Base-by-base conservation (phyloP, 2,329 filamentous ascomycete genomes). In the Chrysoporthe cubensis region DNA sequence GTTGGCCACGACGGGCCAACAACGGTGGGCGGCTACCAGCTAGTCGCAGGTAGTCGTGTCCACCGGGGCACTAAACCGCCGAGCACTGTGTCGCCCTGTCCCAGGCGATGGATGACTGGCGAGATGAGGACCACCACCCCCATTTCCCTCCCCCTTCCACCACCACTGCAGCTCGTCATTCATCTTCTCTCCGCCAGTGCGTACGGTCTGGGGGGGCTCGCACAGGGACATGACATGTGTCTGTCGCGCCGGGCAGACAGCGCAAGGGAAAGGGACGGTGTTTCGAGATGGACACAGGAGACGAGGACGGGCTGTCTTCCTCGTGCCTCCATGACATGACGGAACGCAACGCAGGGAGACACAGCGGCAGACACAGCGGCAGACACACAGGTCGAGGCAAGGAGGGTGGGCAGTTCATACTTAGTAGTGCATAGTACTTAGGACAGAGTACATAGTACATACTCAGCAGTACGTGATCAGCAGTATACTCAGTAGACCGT, bases 221-320 rank as follows among this genome's bases (percentile, higher is more conserved):
- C 26, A 26, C 26, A 26, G 26, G 26, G 26, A 21, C 46, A 21
- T 18, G 21, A 26, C 18, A 50, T 5, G 21, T 26, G 21, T 26
- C 48, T 52, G 26, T 21, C 13, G 48, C 11, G 26, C 26, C 21
- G 26, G 21, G 26, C 48, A 26, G 16, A n/a, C n/a, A 52, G 48
- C 48, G 50, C 50, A 54, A 54, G 50, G 50, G 50, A 54, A 54
- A 54, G 50, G 50, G 50, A 54, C 50, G 13, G 32, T 32, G 50
- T 54, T 54, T 34, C 50, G 21, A 32, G 50, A 16, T 54, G 50
- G 26, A 54, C 5, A 54, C 50, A 54, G 6, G 14, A 14, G 48
- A 21, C 26, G 50, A 16, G 26, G 26, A 32, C 32, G 7, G 21
- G 32, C 50, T 21, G 32, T 26, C 50, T 26, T 26, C 26, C 26